Evolutionary conservation across 2,329 filamentous ascomycete species (phyloP).

Genomic region (Aspergillus sp.): DNA sequence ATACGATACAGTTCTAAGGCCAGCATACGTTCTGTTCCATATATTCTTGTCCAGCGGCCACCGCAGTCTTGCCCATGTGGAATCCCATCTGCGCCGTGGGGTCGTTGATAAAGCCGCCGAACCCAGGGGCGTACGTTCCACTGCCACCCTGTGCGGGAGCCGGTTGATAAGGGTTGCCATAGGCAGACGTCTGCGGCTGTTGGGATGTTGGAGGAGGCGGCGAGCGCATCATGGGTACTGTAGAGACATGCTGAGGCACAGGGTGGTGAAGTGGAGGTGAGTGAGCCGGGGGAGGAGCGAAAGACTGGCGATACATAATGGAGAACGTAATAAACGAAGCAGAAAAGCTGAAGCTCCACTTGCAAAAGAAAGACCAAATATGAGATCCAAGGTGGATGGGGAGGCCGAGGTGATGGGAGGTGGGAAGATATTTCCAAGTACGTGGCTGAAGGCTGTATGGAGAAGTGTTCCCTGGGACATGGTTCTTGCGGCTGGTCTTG

Average conservation of each 20-base stretch:
- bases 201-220: conserved; percentile 78
- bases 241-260: conserved; percentile 96
- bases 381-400: conserved; percentile 4
- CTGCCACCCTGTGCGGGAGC: conserved; percentile 42
- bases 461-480: neutral
- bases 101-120: conserved; percentile 93
- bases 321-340: neutral
- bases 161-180: conserved; percentile 54
- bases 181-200: conserved; percentile 58
- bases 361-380: conserved; percentile 7
- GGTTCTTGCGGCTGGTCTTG: conserved; percentile 2
- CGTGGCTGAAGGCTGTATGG: conserved; percentile 30
- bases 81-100: conserved; percentile 92
- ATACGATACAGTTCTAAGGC: neutral
- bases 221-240: conserved; percentile 93
- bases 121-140: conserved; percentile 56
- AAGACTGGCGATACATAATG: conserved; percentile 80
- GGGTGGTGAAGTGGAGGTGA: conserved; percentile 96
- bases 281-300: conserved; percentile 70
- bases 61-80: conserved; percentile 88
- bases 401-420: neutral
- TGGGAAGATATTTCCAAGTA: conserved; percentile 18
- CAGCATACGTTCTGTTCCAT: conserved; percentile 81
- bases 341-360: neutral
- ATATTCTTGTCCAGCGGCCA: conserved; percentile 89